Conservation (phyloP, 225 moss, liverwort and hornwort genomes). For the Sphagnum tenellum region DNA sequence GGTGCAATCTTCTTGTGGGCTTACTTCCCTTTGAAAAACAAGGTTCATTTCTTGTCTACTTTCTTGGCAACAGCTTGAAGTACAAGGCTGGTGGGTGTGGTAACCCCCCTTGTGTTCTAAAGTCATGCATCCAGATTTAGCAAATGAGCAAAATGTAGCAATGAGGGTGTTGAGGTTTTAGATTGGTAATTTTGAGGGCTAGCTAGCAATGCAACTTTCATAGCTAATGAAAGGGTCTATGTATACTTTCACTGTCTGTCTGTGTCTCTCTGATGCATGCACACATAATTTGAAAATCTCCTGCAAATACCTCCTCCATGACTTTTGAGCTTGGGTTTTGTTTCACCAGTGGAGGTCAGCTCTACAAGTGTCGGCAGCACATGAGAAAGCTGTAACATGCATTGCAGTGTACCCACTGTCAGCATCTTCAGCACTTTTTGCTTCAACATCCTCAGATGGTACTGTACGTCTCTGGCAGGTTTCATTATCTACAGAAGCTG, state of each 20-base stretch:
- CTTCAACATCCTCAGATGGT: conserved; percentile 85
- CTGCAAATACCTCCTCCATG: not conserved
- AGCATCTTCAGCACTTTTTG: conserved; percentile 37
- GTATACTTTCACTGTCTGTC: not conserved
- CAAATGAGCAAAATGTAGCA: too few relatives aligned
- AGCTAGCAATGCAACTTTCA: too few relatives aligned
- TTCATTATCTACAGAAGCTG: conserved; percentile 21
- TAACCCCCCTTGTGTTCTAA: too few relatives aligned
- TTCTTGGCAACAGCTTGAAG: too few relatives aligned
- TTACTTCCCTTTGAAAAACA: conserved; percentile 36
- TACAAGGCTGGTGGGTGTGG: not conserved
- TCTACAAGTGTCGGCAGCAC: conserved; percentile 46
- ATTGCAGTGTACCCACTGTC: conserved; percentile 52
- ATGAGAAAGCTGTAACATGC: conserved; percentile 79
- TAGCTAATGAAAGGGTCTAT: too few relatives aligned
- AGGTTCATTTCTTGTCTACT: conserved; percentile 30
- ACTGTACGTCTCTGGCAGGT: conserved; percentile 69
- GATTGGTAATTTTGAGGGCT: too few relatives aligned
- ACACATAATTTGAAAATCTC: too few relatives aligned
- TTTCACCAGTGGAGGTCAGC: conserved; percentile 59
- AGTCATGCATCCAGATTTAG: too few relatives aligned
- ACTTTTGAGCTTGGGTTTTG: not conserved
- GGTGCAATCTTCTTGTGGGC: conserved; percentile 77
- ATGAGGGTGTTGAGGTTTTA: too few relatives aligned
- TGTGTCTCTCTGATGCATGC: not conserved